Base-by-base conservation (phyloP, 2,329 filamentous ascomycete species). In the Ophiostoma angusticollis region DNA sequence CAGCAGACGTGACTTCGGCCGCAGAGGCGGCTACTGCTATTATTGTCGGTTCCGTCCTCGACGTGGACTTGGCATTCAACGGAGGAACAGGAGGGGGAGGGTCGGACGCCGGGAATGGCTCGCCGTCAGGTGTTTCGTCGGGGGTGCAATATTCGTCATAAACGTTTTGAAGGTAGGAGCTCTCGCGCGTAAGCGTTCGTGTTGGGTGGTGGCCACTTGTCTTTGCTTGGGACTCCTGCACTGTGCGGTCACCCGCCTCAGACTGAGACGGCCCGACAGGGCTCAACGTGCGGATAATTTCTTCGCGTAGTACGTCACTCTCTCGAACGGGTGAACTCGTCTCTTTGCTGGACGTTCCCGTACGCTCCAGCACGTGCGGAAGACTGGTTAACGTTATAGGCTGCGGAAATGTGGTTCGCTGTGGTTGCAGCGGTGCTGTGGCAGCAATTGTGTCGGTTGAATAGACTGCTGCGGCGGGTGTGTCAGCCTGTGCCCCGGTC, bases 221-320 rank as follows among this genome's bases (percentile, higher is more conserved):
- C 9, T 33, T 8, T 9, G 9, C 14, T 23, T 3, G 12, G 18
- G 3, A 3, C 24, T 14, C 27, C 12, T 30, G 17, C 6, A 34
- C 33, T 11, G 33, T 19, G 11, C 18, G 16, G 4, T 22, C 29
- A 11, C 16, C 22, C 6, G 50, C 33, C 5, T 32, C 27, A 9
- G 28, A 22, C 13, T 45, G 30, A 6, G 49, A 42, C 23, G 58
- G 50, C 22, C 58, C 58, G 11, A 62, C 53, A 0, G 77, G 69
- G 39, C 68, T 77, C 2, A 87, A 62, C 30, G 75, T 81, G 42
- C 72, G 74, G 38, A 84, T 74, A 39, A 87, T 87, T 49, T 87
- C 83, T 43, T 84, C 78, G 21, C 76, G 69, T 33, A 87, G 55
- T 40, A 72, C 66, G 47, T 87, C 82, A 50, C 72, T 85, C 50